Percentiles rank a stretch among this genome's conserved stretches.
phyloP scores from a whole-genome alignment of 495 filamentous ascomycete genomes.

The Lasiosphaeria hispida region DNA sequence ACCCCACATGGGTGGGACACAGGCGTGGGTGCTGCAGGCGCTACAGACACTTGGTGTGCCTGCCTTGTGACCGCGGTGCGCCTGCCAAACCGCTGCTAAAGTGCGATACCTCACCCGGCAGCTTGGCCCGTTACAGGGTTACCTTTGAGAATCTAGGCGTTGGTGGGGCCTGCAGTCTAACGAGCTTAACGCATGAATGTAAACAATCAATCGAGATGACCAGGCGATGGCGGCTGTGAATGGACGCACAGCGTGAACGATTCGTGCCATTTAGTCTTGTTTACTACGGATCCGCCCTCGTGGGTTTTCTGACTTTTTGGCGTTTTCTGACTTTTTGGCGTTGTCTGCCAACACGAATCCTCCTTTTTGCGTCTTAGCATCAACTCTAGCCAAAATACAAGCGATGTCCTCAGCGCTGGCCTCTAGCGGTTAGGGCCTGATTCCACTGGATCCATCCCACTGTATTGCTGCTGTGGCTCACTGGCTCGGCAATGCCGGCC shows the following conservation, averaged over 20 bases:
- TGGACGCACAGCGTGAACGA: background rate
- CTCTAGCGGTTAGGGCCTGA: background rate
- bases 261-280: slow-evolving; percentile 11
- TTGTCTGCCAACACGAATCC: too few relatives aligned
- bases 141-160: background rate
- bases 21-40: too few relatives aligned
- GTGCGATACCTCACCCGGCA: too few relatives aligned
- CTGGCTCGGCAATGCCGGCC: slow-evolving; percentile 23
- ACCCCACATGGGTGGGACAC: background rate
- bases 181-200: slow-evolving; percentile 27
- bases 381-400: background rate
- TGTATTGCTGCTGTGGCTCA: slow-evolving; percentile 7
- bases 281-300: slow-evolving; percentile 17
- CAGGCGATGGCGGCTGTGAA: slow-evolving; percentile 1
- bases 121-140: too few relatives aligned
- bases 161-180: slow-evolving; percentile 13
- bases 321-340: background rate
- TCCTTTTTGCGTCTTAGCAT: background rate
- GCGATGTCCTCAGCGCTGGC: background rate
- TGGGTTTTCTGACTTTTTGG: background rate
- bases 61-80: too few relatives aligned
- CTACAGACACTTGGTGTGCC: too few relatives aligned
- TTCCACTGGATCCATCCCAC: slow-evolving; percentile 4
- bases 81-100: too few relatives aligned
- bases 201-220: slow-evolving; percentile 29